Conservation (phyloP, 2,329 filamentous ascomycete genomes). For the Dactylellina leptospora region DNA sequence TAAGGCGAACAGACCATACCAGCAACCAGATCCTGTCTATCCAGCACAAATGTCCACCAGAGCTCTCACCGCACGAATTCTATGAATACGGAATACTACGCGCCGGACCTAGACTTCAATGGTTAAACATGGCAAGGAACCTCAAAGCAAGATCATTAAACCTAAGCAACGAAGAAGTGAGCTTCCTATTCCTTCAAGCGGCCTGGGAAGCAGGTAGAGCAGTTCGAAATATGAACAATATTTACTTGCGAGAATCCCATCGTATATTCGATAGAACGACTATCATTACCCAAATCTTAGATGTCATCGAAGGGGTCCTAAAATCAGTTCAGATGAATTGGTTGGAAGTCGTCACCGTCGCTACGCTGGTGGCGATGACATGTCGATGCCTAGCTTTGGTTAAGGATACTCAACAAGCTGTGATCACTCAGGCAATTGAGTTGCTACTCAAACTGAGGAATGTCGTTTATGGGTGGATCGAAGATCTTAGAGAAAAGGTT, state of each 20-base stretch:
- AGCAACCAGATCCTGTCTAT: conserved; percentile 67
- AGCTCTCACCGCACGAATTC: conserved; percentile 67
- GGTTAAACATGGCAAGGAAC: conserved; percentile 67
- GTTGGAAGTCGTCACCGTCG: conserved; percentile 59
- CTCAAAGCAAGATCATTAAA: conserved; percentile 64
- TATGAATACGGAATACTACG: conserved; percentile 62
- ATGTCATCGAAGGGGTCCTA: conserved; percentile 55
- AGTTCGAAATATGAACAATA: not conserved
- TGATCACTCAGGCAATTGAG: conserved; percentile 27
- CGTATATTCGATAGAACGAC: conserved; percentile 58
- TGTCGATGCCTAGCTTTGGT: conserved; percentile 52
- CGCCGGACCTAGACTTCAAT: conserved; percentile 65
- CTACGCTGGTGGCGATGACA: conserved; percentile 53
- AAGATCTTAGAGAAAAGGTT: conserved; percentile 29
- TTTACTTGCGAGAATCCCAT: conserved; percentile 60
- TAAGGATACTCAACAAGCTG: conserved; percentile 24
- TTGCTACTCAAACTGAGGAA: conserved; percentile 49
- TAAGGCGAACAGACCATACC: conserved; percentile 55
- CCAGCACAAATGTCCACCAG: conserved; percentile 63
- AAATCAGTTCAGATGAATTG: conserved; percentile 64
- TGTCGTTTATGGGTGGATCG: conserved; percentile 53
- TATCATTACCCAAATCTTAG: conserved; percentile 58
- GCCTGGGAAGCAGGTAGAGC: conserved; percentile 64
- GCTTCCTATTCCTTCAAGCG: conserved; percentile 64
- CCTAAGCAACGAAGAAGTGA: conserved; percentile 65